Evolutionary conservation across 805 yeast species (phyloP).

Genomic region (Maudiozyma serrabonitensis): DNA sequence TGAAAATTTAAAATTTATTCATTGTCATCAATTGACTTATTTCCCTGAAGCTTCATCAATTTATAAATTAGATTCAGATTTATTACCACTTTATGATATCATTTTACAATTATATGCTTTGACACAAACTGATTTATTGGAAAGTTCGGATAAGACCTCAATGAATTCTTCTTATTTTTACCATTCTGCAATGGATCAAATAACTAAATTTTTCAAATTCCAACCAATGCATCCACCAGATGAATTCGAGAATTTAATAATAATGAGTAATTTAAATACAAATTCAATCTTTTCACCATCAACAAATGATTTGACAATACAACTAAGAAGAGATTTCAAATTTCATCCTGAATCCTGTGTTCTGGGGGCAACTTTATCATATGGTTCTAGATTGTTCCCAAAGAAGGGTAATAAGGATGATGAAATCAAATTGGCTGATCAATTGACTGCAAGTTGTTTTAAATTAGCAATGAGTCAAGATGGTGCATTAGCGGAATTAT

Average conservation of each 20-base stretch:
- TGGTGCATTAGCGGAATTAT: conserved; percentile 10
- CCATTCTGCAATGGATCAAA: conserved; percentile 29
- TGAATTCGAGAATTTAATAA: conserved; percentile 3
- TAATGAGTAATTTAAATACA: conserved; percentile 3
- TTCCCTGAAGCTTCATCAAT: conserved; percentile 2
- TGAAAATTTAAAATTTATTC: conserved; percentile 21
- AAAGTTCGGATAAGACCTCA: neutral
- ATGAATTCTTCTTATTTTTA: conserved; percentile 22
- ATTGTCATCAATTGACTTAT: conserved; percentile 26
- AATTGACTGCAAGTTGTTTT: conserved; percentile 41
- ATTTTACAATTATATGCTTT: conserved; percentile 4
- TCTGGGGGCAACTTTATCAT: conserved; percentile 44
- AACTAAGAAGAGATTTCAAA: conserved; percentile 27
- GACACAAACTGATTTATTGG: conserved; percentile 6
- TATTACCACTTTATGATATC: conserved; percentile 4
- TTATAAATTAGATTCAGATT: neutral
- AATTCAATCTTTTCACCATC: conserved; percentile 13
- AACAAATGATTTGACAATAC: conserved; percentile 17
- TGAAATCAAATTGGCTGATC: conserved; percentile 32
- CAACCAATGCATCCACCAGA: conserved; percentile 34
- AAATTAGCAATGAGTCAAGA: conserved; percentile 33
- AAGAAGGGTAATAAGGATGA: conserved; percentile 3
- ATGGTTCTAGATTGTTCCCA: conserved; percentile 35
- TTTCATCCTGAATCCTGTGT: conserved; percentile 40
- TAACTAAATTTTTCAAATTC: conserved; percentile 35